Evolutionary conservation across 176 grass and related monocot species (phyloP), one percentile per base, ranked within the genome.

Genomic region (Oryza punctata): DNA sequence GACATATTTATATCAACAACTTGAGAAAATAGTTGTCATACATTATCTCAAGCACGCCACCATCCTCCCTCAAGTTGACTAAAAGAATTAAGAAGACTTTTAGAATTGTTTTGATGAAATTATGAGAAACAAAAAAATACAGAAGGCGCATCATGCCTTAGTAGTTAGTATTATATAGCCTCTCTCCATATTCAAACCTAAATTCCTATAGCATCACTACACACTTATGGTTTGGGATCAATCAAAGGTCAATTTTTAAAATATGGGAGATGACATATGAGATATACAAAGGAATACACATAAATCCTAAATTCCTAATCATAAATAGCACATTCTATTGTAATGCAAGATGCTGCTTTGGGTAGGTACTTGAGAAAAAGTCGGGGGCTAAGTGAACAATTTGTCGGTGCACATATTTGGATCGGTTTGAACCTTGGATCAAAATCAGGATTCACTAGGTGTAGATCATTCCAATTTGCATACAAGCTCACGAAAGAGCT

Each of bases 1-100:
- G n/a, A 64, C 16, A 64, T 70, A 81, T 85, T 76, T 64, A 66
- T 13, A 37, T 57, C 18, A 74, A n/a, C 46, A 86, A 75, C 26
- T 82, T 85, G 10, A 19, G 47, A 13, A 84, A 69, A 47, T 12
- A 86, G 33, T 23, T 57, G 61, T 27, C 28, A 77, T 54, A 71
- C 30, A 65, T 85, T 65, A 67, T 72, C 57, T 21, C 32, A 10
- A 26, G 57, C 33, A 86, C 37, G 7, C 0, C 14, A 52, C 14
- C 1, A 7, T 35, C 32, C 65, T 78, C 67, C 72, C 33, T 82
- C 19, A 27, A 78, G 37, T 90, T 73, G 79, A 86, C 63, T 28
- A 60, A 44, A 45, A 76, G 23, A 26, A 44, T 45, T 2, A 11
- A 69, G 23, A 10, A 74, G 59, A 21, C 70, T 49, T 61, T 63